Evolutionary conservation across 2,329 filamentous ascomycete genomes (phyloP), one percentile per base, ranked within the genome.

Genomic region (Calonectria multiphialidica): DNA sequence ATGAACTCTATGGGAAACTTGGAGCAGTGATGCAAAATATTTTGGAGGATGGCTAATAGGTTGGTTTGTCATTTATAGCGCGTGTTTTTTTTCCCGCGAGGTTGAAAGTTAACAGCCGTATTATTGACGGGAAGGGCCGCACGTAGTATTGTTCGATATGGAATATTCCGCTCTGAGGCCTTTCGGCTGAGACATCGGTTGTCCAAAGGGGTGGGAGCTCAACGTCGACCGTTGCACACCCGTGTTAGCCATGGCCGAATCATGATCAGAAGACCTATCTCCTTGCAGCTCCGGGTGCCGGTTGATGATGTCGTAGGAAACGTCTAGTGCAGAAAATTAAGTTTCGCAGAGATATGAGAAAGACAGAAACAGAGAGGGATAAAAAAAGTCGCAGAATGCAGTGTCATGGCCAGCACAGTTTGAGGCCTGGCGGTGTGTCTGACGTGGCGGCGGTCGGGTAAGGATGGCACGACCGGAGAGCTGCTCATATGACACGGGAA

Each of bases 1-100:
- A 82, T 82, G 81, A 83, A 80, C 40, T 80, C 80, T 0, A 79
- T 80, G 78, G 79, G 78, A 0, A 74, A 77, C 1, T 35, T 77
- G 23, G 79, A 81, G 40, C 74, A 79, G 33, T 80, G 72, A 59
- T 37, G 30, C 28, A 55, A 55, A 40, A 2, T 59, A 59, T 23
- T 3, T 59, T 23, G 13, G 8, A 47, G 21, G 44, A 47, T 47
- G 16, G 49, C 18, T 33, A 53, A 53, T 53, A 33, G 28, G 49
- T 25, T 59, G 16, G 13, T 37, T 59, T 59, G 53, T 13, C 18
- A 18, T 59, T 28, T 30, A 30, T 53, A 33, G 49, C 28, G 28
- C 49, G 16, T 3, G 16, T 1, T 53, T 53, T 7, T 1, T 53
- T 53, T n/a, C 49, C 49, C 16, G 28, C 16, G 10, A 33, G 7